A percentile compares a stretch with the other conserved stretches of the same genome.
Conservation (phyloP, 352 stramenopile genomes). For the Hyaloperonospora brassicae region DNA sequence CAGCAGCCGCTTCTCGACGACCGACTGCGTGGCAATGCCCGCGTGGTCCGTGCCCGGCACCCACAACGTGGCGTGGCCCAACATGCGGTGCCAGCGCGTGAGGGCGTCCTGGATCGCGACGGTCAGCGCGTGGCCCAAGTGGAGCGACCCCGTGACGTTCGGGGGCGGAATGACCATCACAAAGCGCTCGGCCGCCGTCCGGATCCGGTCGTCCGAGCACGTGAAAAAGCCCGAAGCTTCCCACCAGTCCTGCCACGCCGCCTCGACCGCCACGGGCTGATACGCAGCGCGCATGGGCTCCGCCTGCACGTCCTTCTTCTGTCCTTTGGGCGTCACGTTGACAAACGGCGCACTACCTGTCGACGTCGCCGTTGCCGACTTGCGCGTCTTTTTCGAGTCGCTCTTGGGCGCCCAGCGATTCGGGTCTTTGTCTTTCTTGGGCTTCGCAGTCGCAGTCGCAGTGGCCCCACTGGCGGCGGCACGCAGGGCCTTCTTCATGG, state of each 20-base stretch:
- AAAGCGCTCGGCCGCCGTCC: conserved; percentile 87
- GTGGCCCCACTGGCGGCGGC: conserved; percentile 63
- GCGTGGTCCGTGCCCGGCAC: conserved; percentile 97
- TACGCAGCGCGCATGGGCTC: conserved; percentile 91
- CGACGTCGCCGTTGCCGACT: conserved; percentile 50
- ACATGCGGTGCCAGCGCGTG: conserved; percentile 97
- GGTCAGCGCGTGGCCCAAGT: conserved; percentile 98
- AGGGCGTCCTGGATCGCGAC: conserved; percentile 96
- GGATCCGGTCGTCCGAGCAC: conserved; percentile 84
- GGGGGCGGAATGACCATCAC: conserved; percentile 94
- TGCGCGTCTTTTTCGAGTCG: conserved; percentile 70
- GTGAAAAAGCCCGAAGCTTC: conserved; percentile 93
- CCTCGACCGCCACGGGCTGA: conserved; percentile 94
- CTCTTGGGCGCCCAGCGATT: conserved; percentile 85
- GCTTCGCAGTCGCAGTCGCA: conserved; percentile 49
- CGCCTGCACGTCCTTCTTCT: conserved; percentile 89
- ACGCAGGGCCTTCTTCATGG: conserved; percentile 90
- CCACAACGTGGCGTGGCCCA: conserved; percentile 95
- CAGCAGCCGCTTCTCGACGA: conserved; percentile 85
- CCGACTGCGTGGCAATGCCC: conserved; percentile 96
- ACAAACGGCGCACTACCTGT: conserved; percentile 18
- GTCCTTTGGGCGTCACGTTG: conserved; percentile 91
- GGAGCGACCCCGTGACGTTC: conserved; percentile 87
- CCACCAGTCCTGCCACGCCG: conserved; percentile 99
- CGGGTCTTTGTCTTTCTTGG: conserved; percentile 94